A percentile compares a stretch with the other conserved stretches of the same genome.
phyloP scores from a whole-genome alignment of 1,284 basidiomycete genomes.

The Ganoderma sinense region DNA sequence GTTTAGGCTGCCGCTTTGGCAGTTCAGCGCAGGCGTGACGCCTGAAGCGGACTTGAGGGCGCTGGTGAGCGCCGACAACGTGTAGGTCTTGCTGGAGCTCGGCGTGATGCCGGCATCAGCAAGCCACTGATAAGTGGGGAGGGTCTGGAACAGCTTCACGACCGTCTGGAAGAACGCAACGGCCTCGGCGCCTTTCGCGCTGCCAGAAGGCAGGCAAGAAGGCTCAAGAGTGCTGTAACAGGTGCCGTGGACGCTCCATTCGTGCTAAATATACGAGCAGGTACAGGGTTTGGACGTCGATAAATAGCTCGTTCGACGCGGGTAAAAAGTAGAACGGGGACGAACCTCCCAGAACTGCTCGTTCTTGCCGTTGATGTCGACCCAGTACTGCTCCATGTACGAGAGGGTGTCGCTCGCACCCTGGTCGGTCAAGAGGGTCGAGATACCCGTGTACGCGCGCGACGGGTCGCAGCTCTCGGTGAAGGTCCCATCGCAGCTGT shows the following conservation, averaged over 20 bases:
- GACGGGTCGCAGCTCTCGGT: conserved; percentile 68
- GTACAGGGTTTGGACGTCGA: background rate
- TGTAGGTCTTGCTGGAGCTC: conserved; percentile 61
- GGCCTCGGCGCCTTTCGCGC: conserved; percentile 68
- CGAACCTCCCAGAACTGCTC: conserved; percentile 77
- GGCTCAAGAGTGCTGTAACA: conserved; percentile 73
- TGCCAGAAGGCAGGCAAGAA: conserved; percentile 65
- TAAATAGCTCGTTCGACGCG: background rate
- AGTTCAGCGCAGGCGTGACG: conserved; percentile 65
- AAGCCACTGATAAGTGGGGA: conserved; percentile 80
- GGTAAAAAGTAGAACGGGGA: background rate
- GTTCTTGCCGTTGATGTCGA: conserved; percentile 65
- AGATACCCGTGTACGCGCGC: conserved; percentile 66
- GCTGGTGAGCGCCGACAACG: conserved; percentile 59
- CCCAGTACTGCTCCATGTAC: conserved; percentile 79
- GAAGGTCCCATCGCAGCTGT: conserved; percentile 76
- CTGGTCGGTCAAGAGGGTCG: conserved; percentile 59
- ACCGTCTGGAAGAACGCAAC: conserved; percentile 77
- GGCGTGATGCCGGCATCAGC: conserved; percentile 77
- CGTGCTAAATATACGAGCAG: conserved; percentile 50
- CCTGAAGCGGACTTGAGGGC: conserved; percentile 65
- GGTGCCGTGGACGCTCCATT: conserved; percentile 80
- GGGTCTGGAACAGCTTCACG: conserved; percentile 69
- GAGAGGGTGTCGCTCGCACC: conserved; percentile 68
- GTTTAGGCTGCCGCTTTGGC: conserved; percentile 55